Conservation (phyloP, 2,329 filamentous ascomycete species). For the Trichoderma atroviride region DNA sequence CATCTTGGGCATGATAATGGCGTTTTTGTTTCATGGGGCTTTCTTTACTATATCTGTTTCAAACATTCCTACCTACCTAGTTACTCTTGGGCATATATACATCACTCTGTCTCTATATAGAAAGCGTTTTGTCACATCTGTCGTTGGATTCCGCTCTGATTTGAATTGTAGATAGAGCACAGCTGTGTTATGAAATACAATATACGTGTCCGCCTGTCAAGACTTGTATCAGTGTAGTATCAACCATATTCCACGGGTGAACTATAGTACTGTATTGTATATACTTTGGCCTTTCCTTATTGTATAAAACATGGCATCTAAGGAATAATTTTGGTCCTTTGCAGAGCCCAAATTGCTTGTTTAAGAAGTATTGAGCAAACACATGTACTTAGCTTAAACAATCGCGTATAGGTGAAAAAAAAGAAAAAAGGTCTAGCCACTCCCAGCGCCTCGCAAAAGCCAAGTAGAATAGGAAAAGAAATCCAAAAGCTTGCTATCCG, state of each 20-base stretch:
- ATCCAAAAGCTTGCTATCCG: constrained; percentile 3
- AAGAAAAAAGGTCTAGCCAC: not conserved
- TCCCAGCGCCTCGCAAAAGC: constrained; percentile 11
- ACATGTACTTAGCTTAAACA: not conserved
- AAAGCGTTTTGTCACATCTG: constrained; percentile 5
- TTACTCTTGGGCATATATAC: not conserved
- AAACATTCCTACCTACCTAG: not conserved
- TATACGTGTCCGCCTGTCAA: not conserved
- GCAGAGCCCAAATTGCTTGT: not conserved
- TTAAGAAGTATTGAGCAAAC: not conserved
- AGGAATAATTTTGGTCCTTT: not conserved
- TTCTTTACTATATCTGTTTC: not conserved
- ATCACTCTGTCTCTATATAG: not conserved
- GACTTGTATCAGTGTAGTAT: not conserved
- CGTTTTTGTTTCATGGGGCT: constrained; percentile 31
- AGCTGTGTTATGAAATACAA: not conserved
- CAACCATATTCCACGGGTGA: not conserved
- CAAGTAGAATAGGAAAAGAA: not conserved
- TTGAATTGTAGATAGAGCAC: not conserved
- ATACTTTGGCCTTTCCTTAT: not conserved
- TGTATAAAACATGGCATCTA: not conserved
- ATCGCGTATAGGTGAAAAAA: not conserved
- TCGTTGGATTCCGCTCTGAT: not conserved
- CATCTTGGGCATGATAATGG: constrained; percentile 33
- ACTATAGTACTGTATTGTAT: not conserved